Evolutionary conservation across 2,329 filamentous ascomycete genomes (phyloP), one percentile per base, ranked within the genome.

Genomic region (Thelonectria rubi): DNA sequence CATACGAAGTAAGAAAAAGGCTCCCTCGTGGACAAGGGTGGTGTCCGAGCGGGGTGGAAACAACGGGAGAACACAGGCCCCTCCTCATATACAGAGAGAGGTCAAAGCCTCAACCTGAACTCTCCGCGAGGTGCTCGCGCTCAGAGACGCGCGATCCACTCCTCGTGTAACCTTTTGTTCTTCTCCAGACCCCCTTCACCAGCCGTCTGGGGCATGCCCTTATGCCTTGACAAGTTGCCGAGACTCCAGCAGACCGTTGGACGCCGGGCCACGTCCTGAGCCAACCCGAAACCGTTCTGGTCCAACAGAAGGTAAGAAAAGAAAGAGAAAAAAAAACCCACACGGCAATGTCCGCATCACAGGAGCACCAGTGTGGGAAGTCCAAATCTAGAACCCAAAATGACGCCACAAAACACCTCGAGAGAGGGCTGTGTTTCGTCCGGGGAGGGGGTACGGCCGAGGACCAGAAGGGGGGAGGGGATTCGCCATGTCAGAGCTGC

Each of bases 31-130:
- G 43, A 61, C 53, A 49, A 18, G 53, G 58, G 45, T 48, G 49
- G 45, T 54, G 57, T 61, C 58, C 53, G 53, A 61, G 58, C 58
- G 58, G 53, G 43, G 48, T 52, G 58, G 39, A 57, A 56, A 60
- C 58, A 47, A 46, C 54, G 51, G 51, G 46, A 59, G 39, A 58
- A 51, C 50, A 30, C 51, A 55, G 43, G 51, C 57, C 57, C 57
- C 55, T 46, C 49, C 57, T 51, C 55, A 11, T 51, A 49, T 45
- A 10, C 6, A 46, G 24, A 42, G 53, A 56, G 53, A 61, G 58
- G 58, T 61, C 58, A 61, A 61, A 61, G 58, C 58, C 53, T 49
- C 58, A 61, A 51, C 39, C 49, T 61, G 53, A 60, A 56, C 58
- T 61, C 48, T 61, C 58, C 58, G 53, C 53, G 53, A 45, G 53